Conservation (phyloP, 768 basidiomycete species). For the Suillus brevipes region DNA sequence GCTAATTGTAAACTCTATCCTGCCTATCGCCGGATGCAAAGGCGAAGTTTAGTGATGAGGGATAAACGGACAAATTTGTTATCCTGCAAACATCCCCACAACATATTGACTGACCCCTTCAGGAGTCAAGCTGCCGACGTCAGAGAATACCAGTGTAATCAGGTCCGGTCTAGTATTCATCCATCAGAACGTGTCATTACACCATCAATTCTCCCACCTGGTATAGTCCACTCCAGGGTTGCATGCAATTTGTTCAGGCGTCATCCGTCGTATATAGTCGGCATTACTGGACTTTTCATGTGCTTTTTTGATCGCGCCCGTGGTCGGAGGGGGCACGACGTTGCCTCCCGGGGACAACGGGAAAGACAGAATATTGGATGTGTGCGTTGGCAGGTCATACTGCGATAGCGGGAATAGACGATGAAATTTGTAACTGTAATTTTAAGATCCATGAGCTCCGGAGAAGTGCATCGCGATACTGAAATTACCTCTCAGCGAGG, state of each 20-base stretch:
- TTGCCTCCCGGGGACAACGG: conserved; percentile 37
- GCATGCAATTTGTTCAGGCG: conserved; percentile 75
- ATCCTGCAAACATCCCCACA: conserved; percentile 91
- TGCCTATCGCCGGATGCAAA: conserved; percentile 3
- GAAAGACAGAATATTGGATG: conserved; percentile 73
- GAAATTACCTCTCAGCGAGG: conserved; percentile 77
- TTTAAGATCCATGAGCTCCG: conserved; percentile 24
- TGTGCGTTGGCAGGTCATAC: conserved; percentile 84
- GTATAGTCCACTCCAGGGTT: conserved; percentile 95
- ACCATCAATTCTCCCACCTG: conserved; percentile 46
- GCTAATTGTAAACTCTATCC: conserved; percentile 42
- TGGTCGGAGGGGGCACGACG: conserved; percentile 5
- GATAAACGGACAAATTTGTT: conserved; percentile 21
- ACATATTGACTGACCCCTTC: conserved; percentile 94
- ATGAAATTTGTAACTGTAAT: conserved; percentile 90
- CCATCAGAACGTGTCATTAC: conserved; percentile 24
- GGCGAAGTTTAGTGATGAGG: conserved; percentile 5
- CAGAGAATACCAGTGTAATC: conserved; percentile 91
- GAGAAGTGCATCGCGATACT: conserved; percentile 23
- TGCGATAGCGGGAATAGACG: conserved; percentile 92
- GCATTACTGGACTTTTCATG: conserved; percentile 7
- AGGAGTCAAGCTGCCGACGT: conserved; percentile 90
- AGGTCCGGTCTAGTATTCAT: conserved; percentile 70
- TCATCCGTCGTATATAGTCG: conserved; percentile 47
- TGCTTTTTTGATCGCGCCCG: conserved; percentile 7